Percentiles rank a stretch among this genome's conserved stretches.
Evolutionary conservation across 2,329 filamentous ascomycete species (phyloP).

Genomic region (Colletotrichum sojae): DNA sequence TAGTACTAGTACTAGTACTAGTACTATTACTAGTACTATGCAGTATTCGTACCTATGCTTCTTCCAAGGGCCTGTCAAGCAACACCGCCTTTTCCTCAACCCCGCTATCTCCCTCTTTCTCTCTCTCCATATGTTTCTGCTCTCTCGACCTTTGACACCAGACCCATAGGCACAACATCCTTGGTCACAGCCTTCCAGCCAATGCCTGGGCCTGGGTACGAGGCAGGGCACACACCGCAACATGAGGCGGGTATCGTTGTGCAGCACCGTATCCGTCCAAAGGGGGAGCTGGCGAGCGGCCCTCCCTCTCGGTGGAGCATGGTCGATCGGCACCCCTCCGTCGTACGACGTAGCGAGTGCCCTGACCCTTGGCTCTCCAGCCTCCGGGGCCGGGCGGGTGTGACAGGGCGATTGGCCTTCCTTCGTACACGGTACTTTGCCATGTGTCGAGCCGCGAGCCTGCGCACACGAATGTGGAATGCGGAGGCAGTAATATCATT

Average conservation of each 20-base stretch:
- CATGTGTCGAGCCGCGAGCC: conserved; percentile 15
- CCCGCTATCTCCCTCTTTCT: not conserved
- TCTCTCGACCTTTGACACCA: not conserved
- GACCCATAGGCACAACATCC: conserved; percentile 9
- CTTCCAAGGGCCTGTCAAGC: conserved; percentile 12
- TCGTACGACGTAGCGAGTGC: conserved; percentile 21
- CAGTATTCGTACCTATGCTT: too few species aligned
- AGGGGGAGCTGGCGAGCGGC: not conserved
- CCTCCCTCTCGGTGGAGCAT: conserved; percentile 19
- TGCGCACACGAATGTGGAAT: too few species aligned
- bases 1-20: too few species aligned
- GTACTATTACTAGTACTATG: too few species aligned
- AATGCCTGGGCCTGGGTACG: conserved; percentile 9
- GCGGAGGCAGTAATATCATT: too few species aligned
- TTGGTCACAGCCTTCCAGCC: not conserved
- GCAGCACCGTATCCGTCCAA: not conserved
- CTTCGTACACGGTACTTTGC: conserved; percentile 22
- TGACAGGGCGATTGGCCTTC: conserved; percentile 10
- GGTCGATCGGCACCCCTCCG: conserved; percentile 35
- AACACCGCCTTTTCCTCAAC: conserved; percentile 26
- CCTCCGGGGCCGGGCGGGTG: conserved; percentile 13
- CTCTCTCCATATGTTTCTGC: too few species aligned
- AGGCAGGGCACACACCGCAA: conserved; percentile 19
- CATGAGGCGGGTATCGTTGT: too few species aligned
- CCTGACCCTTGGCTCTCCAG: not conserved